phyloP scores from a whole-genome alignment of 352 stramenopile species.

The Globisporangium sylvaticum region DNA sequence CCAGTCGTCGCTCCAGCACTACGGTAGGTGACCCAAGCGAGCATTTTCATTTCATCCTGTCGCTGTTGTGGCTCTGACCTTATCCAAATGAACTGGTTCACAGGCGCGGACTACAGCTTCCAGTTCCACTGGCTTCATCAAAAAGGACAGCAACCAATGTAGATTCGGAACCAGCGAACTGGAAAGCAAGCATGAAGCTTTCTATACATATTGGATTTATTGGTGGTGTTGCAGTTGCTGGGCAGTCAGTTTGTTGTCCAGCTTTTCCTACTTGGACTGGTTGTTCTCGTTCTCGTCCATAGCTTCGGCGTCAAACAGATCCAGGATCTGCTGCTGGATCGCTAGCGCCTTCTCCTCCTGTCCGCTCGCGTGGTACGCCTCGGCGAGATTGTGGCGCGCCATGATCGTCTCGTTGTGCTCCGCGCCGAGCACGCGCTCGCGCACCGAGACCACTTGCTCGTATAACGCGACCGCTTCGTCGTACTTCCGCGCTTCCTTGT shows the following conservation, averaged over 20 bases:
- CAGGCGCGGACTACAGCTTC: slow-evolving; percentile 8
- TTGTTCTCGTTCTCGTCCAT: slow-evolving; percentile 26
- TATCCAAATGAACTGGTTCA: background rate
- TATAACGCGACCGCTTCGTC: slow-evolving; percentile 67
- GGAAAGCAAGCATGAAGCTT: background rate
- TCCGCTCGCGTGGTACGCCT: slow-evolving; percentile 69
- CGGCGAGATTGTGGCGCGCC: slow-evolving; percentile 74
- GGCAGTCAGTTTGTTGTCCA: background rate
- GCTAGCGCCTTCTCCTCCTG: slow-evolving; percentile 73
- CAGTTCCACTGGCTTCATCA: slow-evolving; percentile 6
- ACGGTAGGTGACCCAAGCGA: background rate
- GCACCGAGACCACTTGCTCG: slow-evolving; percentile 57
- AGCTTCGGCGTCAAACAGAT: slow-evolving; percentile 57
- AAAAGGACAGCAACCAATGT: background rate
- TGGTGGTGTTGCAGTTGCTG: background rate
- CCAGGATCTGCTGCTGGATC: slow-evolving; percentile 80
- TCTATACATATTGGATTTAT: background rate
- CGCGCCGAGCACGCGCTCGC: slow-evolving; percentile 51
- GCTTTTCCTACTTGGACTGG: background rate
- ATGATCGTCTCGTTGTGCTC: slow-evolving; percentile 83
- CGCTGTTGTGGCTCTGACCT: background rate
- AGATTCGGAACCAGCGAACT: background rate
- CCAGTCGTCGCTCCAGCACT: slow-evolving; percentile 6
- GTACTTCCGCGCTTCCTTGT: slow-evolving; percentile 73
- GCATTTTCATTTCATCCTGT: background rate